Evolutionary conservation across 176 grass and related monocot species (phyloP).

Genomic region (Dendrocalamus sinicus): DNA sequence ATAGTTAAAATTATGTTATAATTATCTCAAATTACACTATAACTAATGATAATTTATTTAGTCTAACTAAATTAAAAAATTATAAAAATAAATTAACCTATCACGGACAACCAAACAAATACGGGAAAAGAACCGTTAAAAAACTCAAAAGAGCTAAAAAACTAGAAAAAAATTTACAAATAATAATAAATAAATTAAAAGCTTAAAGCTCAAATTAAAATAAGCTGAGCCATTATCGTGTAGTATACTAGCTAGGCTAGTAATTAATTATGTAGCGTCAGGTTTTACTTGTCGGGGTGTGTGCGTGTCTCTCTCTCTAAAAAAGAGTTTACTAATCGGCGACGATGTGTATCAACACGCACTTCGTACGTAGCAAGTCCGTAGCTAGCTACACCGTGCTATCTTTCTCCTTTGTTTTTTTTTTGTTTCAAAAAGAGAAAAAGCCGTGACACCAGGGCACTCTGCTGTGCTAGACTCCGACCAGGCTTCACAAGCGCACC

Average conservation of each 20-base stretch:
- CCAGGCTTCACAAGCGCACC: neutral
- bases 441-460: constrained; percentile 40
- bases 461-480: constrained; percentile 38
- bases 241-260: neutral
- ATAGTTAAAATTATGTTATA: too few relatives aligned
- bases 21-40: too few relatives aligned
- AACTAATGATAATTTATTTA: too few relatives aligned
- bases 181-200: too few relatives aligned
- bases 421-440: neutral
- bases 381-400: neutral
- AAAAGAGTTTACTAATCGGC: neutral
- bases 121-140: too few relatives aligned
- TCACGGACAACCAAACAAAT: too few relatives aligned
- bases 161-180: too few relatives aligned
- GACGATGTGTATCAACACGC: neutral
- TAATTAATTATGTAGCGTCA: neutral
- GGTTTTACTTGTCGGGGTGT: constrained; percentile 4
- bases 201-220: too few relatives aligned
- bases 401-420: neutral
- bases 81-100: too few relatives aligned
- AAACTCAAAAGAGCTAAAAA: too few relatives aligned
- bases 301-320: neutral
- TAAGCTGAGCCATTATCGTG: neutral
- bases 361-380: neutral
- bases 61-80: too few relatives aligned